Evolutionary conservation across 2,329 filamentous ascomycete genomes (phyloP).

Genomic region (Westerdykella aurantiaca): DNA sequence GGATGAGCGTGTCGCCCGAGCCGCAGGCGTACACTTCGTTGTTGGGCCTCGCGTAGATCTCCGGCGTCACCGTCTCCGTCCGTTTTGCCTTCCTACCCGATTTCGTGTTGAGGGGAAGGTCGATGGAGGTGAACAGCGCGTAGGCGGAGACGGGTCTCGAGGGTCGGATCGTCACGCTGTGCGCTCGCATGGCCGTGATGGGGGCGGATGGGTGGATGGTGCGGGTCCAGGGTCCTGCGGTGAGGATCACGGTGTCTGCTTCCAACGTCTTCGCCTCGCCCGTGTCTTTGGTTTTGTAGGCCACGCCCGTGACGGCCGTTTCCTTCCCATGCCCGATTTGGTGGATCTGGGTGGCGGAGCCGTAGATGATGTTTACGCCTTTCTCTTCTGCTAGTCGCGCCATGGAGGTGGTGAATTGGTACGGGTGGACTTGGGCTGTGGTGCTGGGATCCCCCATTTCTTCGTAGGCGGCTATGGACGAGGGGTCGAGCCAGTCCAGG

Average conservation of each 20-base stretch:
- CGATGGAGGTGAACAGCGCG: constrained; percentile 81
- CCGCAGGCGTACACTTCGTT: constrained; percentile 92
- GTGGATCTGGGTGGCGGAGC: constrained; percentile 64
- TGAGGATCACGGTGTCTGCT: constrained; percentile 54
- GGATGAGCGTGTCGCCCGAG: constrained; percentile 70
- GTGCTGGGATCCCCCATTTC: constrained; percentile 76
- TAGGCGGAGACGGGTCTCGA: constrained; percentile 60
- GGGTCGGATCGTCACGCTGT: constrained; percentile 57
- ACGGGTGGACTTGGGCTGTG: constrained; percentile 91
- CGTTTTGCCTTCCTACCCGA: constrained; percentile 30
- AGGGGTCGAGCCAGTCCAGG: constrained; percentile 75
- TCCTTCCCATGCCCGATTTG: constrained; percentile 22
- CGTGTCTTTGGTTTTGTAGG: constrained; percentile 51
- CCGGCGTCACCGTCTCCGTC: constrained; percentile 63
- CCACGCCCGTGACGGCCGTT: constrained; percentile 55
- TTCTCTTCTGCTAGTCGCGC: constrained; percentile 64
- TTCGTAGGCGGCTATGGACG: constrained; percentile 63
- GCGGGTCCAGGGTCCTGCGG: constrained; percentile 58
- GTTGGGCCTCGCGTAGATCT: constrained; percentile 88
- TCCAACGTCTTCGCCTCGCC: constrained; percentile 45
- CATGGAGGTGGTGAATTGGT: constrained; percentile 81
- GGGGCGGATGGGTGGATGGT: constrained; percentile 50
- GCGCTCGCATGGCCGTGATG: constrained; percentile 56
- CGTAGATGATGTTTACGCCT: constrained; percentile 56
- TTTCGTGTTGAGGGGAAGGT: constrained; percentile 58